Conservation (phyloP, 2,329 filamentous ascomycete species). For the Chrysosporium queenslandicum region DNA sequence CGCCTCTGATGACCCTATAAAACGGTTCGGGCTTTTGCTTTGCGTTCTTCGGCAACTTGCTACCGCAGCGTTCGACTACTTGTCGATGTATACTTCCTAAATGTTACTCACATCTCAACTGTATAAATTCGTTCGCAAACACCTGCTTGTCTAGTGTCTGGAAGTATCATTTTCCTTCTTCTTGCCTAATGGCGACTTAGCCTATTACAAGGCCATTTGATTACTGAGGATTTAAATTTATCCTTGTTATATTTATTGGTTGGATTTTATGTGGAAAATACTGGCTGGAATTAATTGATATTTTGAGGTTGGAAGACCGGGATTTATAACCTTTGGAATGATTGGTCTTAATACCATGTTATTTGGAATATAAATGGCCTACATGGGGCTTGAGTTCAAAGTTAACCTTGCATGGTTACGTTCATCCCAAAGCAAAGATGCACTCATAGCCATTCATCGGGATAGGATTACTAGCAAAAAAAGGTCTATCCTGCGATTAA, state of each 20-base stretch:
- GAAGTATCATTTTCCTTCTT: neutral
- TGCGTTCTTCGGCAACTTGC: neutral
- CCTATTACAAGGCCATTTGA: neutral
- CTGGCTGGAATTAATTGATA: neutral
- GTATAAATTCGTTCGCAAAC: neutral
- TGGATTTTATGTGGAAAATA: neutral
- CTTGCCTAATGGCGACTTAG: neutral
- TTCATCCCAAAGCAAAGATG: too few relatives aligned
- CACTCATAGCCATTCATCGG: too few relatives aligned
- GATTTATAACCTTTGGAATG: too few relatives aligned
- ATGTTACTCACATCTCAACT: neutral
- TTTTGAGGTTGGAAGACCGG: too few relatives aligned
- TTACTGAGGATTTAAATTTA: neutral
- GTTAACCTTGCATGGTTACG: too few relatives aligned
- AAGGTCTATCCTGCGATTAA: neutral
- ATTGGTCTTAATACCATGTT: neutral
- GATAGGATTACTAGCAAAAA: too few relatives aligned
- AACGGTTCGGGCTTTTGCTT: conserved; percentile 5
- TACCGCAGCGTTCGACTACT: neutral
- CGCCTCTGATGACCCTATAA: conserved; percentile 9
- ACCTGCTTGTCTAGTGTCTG: neutral
- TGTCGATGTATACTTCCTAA: neutral
- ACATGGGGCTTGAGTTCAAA: too few relatives aligned
- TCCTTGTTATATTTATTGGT: neutral
- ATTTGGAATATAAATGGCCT: too few relatives aligned